These are phyloP conservation scores for Smallanthus sonchifolius DNA, from an alignment of 129 eudicot species.

Conservation along the genomic window DNA sequence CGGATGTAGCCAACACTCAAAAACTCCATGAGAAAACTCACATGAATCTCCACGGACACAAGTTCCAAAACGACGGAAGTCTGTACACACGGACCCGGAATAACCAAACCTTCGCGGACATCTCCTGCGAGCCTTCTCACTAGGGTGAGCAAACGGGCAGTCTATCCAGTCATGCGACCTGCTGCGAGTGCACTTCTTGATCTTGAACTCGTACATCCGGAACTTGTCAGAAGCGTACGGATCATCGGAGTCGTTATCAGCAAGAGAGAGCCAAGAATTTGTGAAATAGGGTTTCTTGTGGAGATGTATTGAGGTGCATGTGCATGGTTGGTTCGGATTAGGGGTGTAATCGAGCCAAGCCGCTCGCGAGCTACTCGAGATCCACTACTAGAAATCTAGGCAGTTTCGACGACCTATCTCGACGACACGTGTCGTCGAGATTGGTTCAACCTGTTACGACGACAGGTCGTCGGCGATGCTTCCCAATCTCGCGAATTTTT, in stretches of 20 bases:
- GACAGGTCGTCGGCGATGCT: no score
- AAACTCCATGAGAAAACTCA: no score
- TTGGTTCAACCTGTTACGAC: no score
- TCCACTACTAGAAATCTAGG: no score
- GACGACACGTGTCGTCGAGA: no score
- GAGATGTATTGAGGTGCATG: neutral
- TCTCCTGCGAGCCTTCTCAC: slow-evolving; percentile 80
- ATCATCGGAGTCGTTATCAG: slow-evolving; percentile 47
- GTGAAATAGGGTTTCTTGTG: slow-evolving; percentile 42
- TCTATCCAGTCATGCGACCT: slow-evolving; percentile 87
- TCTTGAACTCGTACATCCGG: slow-evolving; percentile 81
- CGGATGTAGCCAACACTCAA: no score
- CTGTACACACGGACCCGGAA: slow-evolving; percentile 55
- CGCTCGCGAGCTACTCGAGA: no score
- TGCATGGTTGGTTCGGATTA: neutral
- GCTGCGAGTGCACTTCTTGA: slow-evolving; percentile 69
- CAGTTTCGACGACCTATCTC: no score
- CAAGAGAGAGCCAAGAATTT: slow-evolving; percentile 45
- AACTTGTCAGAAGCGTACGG: slow-evolving; percentile 68
- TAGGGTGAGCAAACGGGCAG: slow-evolving; percentile 87
- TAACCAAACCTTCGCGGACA: slow-evolving; percentile 64
- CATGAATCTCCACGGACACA: no score
- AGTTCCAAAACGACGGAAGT: slow-evolving; percentile 36
- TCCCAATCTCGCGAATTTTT: no score
- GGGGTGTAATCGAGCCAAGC: no score